phyloP scores from a whole-genome alignment of 2,329 filamentous ascomycete genomes.

The Delphinella strobiligena region DNA sequence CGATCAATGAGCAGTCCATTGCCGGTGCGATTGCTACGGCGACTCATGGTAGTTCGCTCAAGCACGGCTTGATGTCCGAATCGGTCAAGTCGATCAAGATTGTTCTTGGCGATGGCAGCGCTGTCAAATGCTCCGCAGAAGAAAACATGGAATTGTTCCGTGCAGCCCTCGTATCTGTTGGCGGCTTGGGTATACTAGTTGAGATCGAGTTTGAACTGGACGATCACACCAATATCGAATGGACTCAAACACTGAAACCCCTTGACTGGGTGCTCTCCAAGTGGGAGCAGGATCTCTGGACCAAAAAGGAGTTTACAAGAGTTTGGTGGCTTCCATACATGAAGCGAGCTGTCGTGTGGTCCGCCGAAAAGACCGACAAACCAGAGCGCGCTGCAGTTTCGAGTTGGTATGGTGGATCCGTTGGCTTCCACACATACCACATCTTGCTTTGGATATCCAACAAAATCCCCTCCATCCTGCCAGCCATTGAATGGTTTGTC shows the following conservation, averaged over 20 bases:
- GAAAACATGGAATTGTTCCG: constrained; percentile 71
- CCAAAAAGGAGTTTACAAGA: constrained; percentile 71
- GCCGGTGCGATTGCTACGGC: constrained; percentile 86
- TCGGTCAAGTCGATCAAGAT: constrained; percentile 63
- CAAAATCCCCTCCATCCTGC: constrained; percentile 65
- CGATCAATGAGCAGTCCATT: constrained; percentile 88
- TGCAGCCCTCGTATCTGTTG: constrained; percentile 75
- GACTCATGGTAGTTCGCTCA: constrained; percentile 80
- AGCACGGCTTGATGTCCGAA: constrained; percentile 74
- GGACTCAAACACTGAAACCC: constrained; percentile 67
- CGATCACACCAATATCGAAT: constrained; percentile 71
- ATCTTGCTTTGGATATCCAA: constrained; percentile 74
- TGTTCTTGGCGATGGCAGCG: constrained; percentile 68
- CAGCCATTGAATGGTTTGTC: constrained; percentile 89
- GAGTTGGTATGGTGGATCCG: constrained; percentile 67
- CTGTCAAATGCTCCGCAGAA: constrained; percentile 54
- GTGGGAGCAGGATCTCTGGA: constrained; percentile 72
- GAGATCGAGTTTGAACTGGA: constrained; percentile 78
- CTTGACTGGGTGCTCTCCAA: constrained; percentile 55
- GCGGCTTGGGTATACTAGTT: constrained; percentile 79
- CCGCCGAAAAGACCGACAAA: constrained; percentile 64
- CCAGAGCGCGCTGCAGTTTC: constrained; percentile 45
- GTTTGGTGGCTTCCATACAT: constrained; percentile 98
- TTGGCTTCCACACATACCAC: constrained; percentile 88
- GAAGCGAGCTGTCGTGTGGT: constrained; percentile 77